Evolutionary conservation across 2,329 filamentous ascomycete genomes (phyloP), one percentile per base, ranked within the genome.

Genomic region (Ophioceras dolichostomum): DNA sequence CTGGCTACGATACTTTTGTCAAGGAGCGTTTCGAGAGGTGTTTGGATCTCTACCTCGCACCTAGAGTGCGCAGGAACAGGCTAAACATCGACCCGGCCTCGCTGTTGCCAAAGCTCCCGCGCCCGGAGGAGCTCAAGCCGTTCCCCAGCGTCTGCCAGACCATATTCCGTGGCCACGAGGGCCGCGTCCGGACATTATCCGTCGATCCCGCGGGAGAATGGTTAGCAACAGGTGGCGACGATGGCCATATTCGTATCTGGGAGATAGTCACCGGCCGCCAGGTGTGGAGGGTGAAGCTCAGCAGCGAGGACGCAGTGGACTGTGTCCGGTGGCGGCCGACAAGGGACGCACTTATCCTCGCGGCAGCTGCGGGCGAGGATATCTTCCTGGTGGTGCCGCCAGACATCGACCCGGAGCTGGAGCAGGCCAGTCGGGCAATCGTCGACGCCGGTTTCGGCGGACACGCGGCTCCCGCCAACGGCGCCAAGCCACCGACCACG

Each of bases 1-100:
- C 93, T 36, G 93, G 83, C 13, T 98, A 94, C 55, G 83, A 82
- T 36, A 73, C 71, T 38, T 86, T 95, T 47, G 78, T 98, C 55
- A 94, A 95, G 59, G 91, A 98, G 60, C 81, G 88, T 47, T 98
- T 98, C 50, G 88, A 98, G 58, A 73, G 93, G 46, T 96, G 87
- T 56, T 65, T 98, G 47, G 93, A 98, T 60, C 71, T 98, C 14
- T 98, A 98, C 57, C 72, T 98, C 41, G 91, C 93, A 13, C 91
- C 93, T 33, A 74, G 91, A 52, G 78, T 98, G 39, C 78, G 89
- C 42, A 83, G 93, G 57, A 95, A 88, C 64, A 83, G 88, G 58
- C 75, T 98, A 52, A 94, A 96, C 61, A 96, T 98, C 52, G 91
- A 98, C 50, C 91, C 91, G 3, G 83, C 83, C 57, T 94, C 86